These are phyloP conservation scores for Suillus sp. DNA, from an alignment of 768 basidiomycete species.

Conservation along the genomic window DNA sequence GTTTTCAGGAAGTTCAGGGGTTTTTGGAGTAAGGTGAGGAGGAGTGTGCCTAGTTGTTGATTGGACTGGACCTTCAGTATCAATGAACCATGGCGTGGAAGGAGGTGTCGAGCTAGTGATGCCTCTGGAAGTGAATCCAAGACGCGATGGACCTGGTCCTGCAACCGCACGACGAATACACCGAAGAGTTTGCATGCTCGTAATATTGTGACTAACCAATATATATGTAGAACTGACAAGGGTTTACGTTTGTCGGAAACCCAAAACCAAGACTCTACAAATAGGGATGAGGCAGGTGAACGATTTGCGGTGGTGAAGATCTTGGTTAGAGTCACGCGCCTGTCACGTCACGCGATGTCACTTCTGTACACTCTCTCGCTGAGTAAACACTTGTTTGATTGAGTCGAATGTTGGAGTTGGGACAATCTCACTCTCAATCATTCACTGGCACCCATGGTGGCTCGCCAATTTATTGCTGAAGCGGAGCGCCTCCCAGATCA, in stretches of 20 bases:
- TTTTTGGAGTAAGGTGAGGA: slow-evolving; percentile 29
- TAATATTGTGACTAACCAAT: not conserved
- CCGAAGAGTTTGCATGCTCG: slow-evolving; percentile 27
- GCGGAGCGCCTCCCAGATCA: slow-evolving; percentile 28
- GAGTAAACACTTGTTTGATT: no score
- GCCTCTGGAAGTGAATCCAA: not conserved
- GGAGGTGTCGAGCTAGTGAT: slow-evolving; percentile 7
- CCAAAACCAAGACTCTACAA: no score
- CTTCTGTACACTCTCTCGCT: no score
- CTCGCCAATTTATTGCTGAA: slow-evolving; percentile 29
- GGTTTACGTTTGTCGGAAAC: no score
- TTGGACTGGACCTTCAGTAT: slow-evolving; percentile 37
- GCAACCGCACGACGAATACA: not conserved
- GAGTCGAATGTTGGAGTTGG: no score
- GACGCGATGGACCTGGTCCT: not conserved
- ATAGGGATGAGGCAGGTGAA: no score
- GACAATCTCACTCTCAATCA: not conserved
- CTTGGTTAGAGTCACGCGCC: no score
- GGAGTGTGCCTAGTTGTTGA: slow-evolving; percentile 23
- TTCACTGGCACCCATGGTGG: not conserved
- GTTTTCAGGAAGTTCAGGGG: slow-evolving; percentile 45
- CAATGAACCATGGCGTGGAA: slow-evolving; percentile 68
- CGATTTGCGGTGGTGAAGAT: no score
- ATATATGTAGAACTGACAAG: not conserved
- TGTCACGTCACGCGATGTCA: no score